Base-by-base conservation (phyloP, 805 yeast genomes). In the Torulaspora delbrueckii region DNA sequence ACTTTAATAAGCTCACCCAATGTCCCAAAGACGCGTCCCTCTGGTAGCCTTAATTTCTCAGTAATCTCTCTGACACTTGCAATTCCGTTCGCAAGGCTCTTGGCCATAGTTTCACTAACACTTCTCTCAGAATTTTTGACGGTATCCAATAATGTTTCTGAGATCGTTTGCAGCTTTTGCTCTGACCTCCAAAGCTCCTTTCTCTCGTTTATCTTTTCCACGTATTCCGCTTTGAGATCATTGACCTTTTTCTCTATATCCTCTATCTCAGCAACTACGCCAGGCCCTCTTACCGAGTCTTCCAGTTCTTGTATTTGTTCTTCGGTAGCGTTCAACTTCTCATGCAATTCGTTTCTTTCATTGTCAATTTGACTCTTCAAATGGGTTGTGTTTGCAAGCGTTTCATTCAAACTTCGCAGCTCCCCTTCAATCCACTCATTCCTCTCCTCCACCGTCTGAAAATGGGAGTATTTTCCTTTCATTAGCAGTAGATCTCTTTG, bases 1-100 rank as follows among this genome's bases (percentile, higher is more conserved):
- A 87, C 91, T 46, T 75, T 75, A 42, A 93, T 84, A 26, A 93
- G 70, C 52, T 89, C 96, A 32, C 95, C 93, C 13, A 93, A 65
- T 0, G 95, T 82, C 0, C 99, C 99, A 65, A 77, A 81, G 8
- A 88, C 95, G 14, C 81, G 76, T 22, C 72, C 74, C 1, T 53
- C 51, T 1, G 66, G 66, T 30, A 91, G 63, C 6, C 79, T 80
- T 37, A 89, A 66, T 43, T 75, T 74, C 27, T 71, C 66, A 0
- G 84, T 72, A 25, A 89, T 82, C n/a, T 76, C 68, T 39, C 75
- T 76, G 1, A 90, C 86, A 3, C 86, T 78, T 14, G 74, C 75
- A 12, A 91, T 67, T 9, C 97, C 97, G 37, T 72, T 66, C 1
- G 83, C 76, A 52, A 82, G 78, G 5, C 79, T 72, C 48, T 90